Evolutionary conservation across 768 basidiomycete species (phyloP).

Genomic region (Tricholoma sp.): DNA sequence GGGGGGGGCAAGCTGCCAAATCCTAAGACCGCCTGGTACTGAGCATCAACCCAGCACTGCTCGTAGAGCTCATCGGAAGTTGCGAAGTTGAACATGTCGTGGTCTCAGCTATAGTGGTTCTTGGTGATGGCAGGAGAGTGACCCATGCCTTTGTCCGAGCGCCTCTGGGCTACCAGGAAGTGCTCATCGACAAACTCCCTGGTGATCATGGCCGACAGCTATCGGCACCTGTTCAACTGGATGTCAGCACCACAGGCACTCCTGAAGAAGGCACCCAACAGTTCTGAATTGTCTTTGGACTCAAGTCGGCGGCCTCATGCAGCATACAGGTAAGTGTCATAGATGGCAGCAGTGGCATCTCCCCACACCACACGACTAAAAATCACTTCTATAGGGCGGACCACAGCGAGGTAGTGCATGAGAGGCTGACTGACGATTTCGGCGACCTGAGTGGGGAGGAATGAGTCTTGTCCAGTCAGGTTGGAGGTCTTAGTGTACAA

Average conservation of each 20-base stretch:
- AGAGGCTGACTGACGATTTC: neutral
- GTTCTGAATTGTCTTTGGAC: neutral
- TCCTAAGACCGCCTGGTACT: neutral
- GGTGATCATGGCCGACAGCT: neutral
- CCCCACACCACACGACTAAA: neutral
- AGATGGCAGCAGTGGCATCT: neutral
- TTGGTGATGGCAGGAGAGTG: neutral
- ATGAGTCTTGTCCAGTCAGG: neutral
- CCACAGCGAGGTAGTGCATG: neutral
- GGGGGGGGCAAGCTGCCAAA: neutral
- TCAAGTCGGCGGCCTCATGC: neutral
- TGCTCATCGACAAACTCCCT: neutral
- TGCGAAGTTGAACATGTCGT: neutral
- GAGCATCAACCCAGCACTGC: neutral
- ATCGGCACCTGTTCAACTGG: neutral
- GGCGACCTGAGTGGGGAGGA: neutral
- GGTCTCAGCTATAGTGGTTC: neutral
- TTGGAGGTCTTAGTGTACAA: neutral
- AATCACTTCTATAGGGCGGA: neutral
- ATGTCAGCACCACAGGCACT: neutral
- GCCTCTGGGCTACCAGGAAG: neutral
- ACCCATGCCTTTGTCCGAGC: neutral
- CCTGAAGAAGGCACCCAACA: neutral
- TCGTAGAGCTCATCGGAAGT: neutral
- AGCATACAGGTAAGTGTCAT: neutral